Evolutionary conservation across 2,329 filamentous ascomycete species (phyloP), one percentile per base, ranked within the genome.

Genomic region (Tolypocladium amazonense): DNA sequence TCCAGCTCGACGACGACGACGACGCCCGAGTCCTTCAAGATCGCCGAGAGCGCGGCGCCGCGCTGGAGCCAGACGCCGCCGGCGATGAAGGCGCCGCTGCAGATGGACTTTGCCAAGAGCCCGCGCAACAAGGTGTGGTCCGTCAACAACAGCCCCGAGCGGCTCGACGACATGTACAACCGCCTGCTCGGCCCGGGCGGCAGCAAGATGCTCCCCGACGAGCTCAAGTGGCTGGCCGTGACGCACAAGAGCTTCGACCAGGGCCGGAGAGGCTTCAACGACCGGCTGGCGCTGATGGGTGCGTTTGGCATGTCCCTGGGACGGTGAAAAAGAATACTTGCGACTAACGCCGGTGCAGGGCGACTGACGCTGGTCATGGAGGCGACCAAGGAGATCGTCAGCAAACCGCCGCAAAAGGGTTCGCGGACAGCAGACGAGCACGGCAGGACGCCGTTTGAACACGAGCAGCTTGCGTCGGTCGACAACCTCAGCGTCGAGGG

Each of bases 171-270:
- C 56, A 88, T 91, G 73, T 96, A 97, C 73, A 80, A 83, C 65
- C 80, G 80, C 58, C 82, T 97, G 66, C 76, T 97, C 59, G 93
- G 92, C 7, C 79, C 79, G 55, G 85, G 82, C 54, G 90, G 89
- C 60, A 84, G 89, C 65, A 83, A 82, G 66, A 73, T 94, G 72
- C 79, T 99, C 60, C 87, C 88, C 2, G 92, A 97, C 20, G 93
- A 99, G 76, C 81, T 94, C 63, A 97, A 97, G 77, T 99, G 94
- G 94, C 79, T 97, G 69, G 92, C 92, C 37, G 85, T 99, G 59
- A 99, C 94, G 65, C 94, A 97, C 75, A 97, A 97, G 83, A 97
- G 92, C 75, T 97, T 96, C 70, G 93, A 99, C 72, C 92, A 97
- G 71, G 94, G 92, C 58, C 82, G 91, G 69, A 87, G 92, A 79